Base-by-base conservation (phyloP, 2,329 filamentous ascomycete species). In the Hypoxylon sp. region DNA sequence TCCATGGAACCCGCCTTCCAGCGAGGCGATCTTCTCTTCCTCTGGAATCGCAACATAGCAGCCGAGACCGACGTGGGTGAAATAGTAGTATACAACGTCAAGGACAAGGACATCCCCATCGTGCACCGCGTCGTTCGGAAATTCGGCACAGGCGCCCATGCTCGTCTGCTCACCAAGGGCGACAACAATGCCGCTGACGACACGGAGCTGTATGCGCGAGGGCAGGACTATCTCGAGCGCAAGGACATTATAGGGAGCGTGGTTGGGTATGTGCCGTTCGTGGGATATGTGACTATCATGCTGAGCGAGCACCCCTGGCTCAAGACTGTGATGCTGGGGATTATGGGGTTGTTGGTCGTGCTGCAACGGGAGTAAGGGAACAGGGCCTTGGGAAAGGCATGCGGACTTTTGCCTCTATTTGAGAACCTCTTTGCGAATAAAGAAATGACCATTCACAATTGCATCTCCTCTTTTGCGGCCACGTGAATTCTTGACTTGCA, bases 161-260 rank as follows among this genome's bases (percentile, higher is more conserved):
- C 88, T n/a, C 84, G 93, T 77, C 88, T 99, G 19, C 87, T 99
- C 62, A 99, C 96, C 34, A 99, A 99, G 82, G 96, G 96, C 72
- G 96, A 99, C 82, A 99, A 98, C 85, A 99, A 99, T 79, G 81
- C 89, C 6, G 92, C 93, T 45, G 95, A 98, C 80, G 96, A 99
- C 79, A 97, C 93, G 14, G 94, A 98, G 78, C 86, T 84, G 7
- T 97, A 97, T 79, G 94, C 96, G 2, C 84, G 85, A 41, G 93
- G 92, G 17, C 95, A 99, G 81, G 92, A 93, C 77, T 97, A 93
- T 79, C 85, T 99, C 49, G 90, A 92, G 78, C 88, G 96, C 65
- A 87, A 91, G 77, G 95, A 98, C 77, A 94, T 99, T 61, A 93
- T 99, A 63, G 96, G 96, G 49, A 97, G 92, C 73, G 96, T 98